Evolutionary conservation across 345 rosid species (phyloP).

Genomic region (Corchorus capsularis): DNA sequence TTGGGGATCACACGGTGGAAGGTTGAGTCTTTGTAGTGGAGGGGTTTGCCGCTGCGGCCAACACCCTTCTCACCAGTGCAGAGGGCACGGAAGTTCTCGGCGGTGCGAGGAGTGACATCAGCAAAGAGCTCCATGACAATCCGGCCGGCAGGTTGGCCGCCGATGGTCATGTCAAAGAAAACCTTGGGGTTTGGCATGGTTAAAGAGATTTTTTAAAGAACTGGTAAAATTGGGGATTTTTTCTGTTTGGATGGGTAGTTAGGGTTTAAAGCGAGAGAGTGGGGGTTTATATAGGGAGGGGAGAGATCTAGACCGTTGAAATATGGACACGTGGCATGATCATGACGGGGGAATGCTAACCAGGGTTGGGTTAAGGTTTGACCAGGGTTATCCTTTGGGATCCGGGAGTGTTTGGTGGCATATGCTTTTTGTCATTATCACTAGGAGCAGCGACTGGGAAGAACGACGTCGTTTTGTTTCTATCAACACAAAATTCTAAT

Average conservation of each 20-base stretch:
- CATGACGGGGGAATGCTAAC: constrained; percentile 13
- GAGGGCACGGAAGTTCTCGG: constrained; percentile 84
- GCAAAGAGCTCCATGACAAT: constrained; percentile 72
- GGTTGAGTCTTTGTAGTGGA: constrained; percentile 75
- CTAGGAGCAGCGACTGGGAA: background rate
- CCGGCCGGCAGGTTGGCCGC: constrained; percentile 48
- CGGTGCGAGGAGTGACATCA: constrained; percentile 61
- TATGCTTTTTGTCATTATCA: constrained; percentile 31
- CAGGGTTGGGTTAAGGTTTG: constrained; percentile 25
- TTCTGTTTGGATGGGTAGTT: background rate
- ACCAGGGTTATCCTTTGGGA: constrained; percentile 43
- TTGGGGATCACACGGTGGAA: constrained; percentile 83
- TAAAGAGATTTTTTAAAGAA: too few relatives aligned
- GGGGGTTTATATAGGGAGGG: constrained; percentile 32
- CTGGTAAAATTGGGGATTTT: background rate
- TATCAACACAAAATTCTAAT: too few relatives aligned
- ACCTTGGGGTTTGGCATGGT: constrained; percentile 59
- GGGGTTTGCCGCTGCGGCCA: constrained; percentile 62
- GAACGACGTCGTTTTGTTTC: constrained; percentile 29
- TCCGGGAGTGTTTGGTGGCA: constrained; percentile 23
- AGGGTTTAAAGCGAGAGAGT: constrained; percentile 27
- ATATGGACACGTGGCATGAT: constrained; percentile 45
- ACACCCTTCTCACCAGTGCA: constrained; percentile 79
- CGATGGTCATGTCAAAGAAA: constrained; percentile 62
- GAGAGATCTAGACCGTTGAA: constrained; percentile 23